Evolutionary conservation across 2,329 filamentous ascomycete species (phyloP).

Genomic region (Aspergillus floridensis): DNA sequence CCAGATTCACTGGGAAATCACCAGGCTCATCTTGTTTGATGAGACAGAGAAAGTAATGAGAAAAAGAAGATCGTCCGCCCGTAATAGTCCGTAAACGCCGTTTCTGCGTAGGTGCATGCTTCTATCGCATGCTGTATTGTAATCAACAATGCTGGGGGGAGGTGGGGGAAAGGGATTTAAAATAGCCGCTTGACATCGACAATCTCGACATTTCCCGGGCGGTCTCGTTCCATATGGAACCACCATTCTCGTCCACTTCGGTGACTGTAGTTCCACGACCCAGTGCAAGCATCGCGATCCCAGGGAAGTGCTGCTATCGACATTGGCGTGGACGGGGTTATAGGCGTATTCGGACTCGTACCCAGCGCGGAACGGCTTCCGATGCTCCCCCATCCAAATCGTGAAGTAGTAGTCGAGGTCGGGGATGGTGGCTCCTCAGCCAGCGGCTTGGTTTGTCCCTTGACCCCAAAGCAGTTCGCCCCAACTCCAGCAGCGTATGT

Average conservation of each 20-base stretch:
- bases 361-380: slow-evolving; percentile 31
- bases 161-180: slow-evolving; percentile 15
- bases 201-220: slow-evolving; percentile 32
- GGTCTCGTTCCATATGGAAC: slow-evolving; percentile 46
- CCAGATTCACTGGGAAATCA: background rate
- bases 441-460: slow-evolving; percentile 19
- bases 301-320: slow-evolving; percentile 33
- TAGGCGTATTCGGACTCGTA: slow-evolving; percentile 31
- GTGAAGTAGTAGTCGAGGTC: slow-evolving; percentile 30
- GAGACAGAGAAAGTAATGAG: background rate
- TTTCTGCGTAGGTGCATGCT: background rate
- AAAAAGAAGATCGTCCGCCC: slow-evolving; percentile 2
- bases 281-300: slow-evolving; percentile 44
- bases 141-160: background rate
- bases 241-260: slow-evolving; percentile 44
- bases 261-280: slow-evolving; percentile 43
- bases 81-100: slow-evolving; percentile 6
- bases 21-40: background rate
- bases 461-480: slow-evolving; percentile 32
- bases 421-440: slow-evolving; percentile 34
- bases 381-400: slow-evolving; percentile 38
- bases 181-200: slow-evolving; percentile 37
- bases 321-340: slow-evolving; percentile 32
- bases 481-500: slow-evolving; percentile 36
- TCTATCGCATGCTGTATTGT: background rate